Conservation (phyloP, 2,329 filamentous ascomycete genomes). For the Aspergillus cejpii region DNA sequence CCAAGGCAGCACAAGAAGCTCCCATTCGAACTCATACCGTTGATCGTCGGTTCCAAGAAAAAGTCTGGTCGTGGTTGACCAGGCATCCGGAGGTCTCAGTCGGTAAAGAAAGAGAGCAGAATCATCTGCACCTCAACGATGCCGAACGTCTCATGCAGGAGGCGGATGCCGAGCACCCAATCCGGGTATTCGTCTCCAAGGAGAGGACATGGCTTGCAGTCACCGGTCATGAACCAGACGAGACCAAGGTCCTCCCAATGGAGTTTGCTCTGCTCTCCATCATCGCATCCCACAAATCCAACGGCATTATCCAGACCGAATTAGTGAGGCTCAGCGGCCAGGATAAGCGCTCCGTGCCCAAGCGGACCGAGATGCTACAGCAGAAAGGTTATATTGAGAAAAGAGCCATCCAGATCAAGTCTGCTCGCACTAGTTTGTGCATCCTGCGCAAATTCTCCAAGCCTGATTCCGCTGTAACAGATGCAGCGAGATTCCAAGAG, state of each 20-base stretch:
- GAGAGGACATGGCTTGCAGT: slow-evolving; percentile 55
- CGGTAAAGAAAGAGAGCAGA: slow-evolving; percentile 37
- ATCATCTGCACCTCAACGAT: slow-evolving; percentile 38
- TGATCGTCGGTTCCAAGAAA: slow-evolving; percentile 48
- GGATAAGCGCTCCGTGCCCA: slow-evolving; percentile 59
- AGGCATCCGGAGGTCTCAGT: slow-evolving; percentile 52
- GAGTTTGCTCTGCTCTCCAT: slow-evolving; percentile 54
- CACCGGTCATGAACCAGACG: slow-evolving; percentile 54
- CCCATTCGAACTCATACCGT: slow-evolving; percentile 27
- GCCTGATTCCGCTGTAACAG: slow-evolving; percentile 8
- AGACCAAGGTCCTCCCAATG: slow-evolving; percentile 46
- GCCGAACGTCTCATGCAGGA: slow-evolving; percentile 25
- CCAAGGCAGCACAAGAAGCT: slow-evolving; percentile 17
- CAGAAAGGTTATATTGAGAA: slow-evolving; percentile 58
- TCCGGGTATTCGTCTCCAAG: slow-evolving; percentile 47
- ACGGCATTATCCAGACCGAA: slow-evolving; percentile 54
- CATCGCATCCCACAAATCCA: slow-evolving; percentile 49
- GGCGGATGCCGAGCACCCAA: neutral
- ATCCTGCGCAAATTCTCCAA: slow-evolving; percentile 47
- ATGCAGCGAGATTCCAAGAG: neutral
- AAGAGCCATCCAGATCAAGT: slow-evolving; percentile 43
- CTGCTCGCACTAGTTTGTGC: slow-evolving; percentile 51
- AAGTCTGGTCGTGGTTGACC: slow-evolving; percentile 53
- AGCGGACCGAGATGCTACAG: slow-evolving; percentile 52
- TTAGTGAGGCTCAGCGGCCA: slow-evolving; percentile 52